phyloP scores from a whole-genome alignment of 495 filamentous ascomycete species.

The Neurospora discreta region DNA sequence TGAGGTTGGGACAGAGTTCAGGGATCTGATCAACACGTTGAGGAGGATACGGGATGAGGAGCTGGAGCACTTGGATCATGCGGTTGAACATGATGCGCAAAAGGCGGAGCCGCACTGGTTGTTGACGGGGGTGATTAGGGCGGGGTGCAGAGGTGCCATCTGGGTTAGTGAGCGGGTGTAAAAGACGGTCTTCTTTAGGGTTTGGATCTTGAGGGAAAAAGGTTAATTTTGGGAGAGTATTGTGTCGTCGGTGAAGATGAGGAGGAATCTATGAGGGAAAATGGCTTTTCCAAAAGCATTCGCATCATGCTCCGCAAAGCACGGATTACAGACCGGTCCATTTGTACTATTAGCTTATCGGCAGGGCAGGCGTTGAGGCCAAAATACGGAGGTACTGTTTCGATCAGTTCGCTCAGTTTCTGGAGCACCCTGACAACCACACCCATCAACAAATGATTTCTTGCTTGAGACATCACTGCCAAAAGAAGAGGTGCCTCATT shows the following conservation, averaged over 20 bases:
- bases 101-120: conserved; percentile 80
- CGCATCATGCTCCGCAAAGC: background rate
- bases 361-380: background rate
- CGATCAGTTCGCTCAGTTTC: background rate
- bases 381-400: background rate
- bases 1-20: conserved; percentile 68
- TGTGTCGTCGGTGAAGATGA: background rate
- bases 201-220: background rate
- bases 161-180: conserved; percentile 82
- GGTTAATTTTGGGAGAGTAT: background rate
- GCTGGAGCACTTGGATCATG: conserved; percentile 91
- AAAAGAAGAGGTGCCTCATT: background rate
- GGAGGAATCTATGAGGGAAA: background rate
- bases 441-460: background rate
- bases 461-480: background rate
- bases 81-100: conserved; percentile 82
- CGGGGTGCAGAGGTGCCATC: conserved; percentile 83
- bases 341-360: background rate
- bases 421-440: background rate
- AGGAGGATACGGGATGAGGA: conserved; percentile 89
- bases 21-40: conserved; percentile 58
- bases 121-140: conserved; percentile 76
- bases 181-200: background rate
- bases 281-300: background rate
- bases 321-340: background rate